Evolutionary conservation across 345 rosid genomes (phyloP).

Genomic region (Corchorus capsularis): DNA sequence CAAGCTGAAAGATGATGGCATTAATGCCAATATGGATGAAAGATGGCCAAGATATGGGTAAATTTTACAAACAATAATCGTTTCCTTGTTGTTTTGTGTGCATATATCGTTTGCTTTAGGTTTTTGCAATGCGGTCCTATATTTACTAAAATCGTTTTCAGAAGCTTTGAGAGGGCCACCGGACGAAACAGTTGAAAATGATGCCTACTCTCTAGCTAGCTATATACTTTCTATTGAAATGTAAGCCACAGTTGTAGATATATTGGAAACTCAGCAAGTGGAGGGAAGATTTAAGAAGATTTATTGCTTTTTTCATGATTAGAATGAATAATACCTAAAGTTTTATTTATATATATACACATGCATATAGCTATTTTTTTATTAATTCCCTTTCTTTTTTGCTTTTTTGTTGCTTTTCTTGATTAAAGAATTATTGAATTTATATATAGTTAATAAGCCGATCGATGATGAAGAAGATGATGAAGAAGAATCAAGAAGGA

Average conservation of each 20-base stretch:
- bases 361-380: too few species aligned
- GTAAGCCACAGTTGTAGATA: neutral
- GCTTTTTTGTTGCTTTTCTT: too few species aligned
- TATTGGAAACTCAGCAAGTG: constrained; percentile 6
- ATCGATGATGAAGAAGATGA: too few species aligned
- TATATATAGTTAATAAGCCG: too few species aligned
- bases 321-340: too few species aligned
- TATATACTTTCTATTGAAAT: neutral
- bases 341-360: too few species aligned
- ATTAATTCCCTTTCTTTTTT: too few species aligned
- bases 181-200: constrained; percentile 15
- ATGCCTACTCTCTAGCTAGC: neutral
- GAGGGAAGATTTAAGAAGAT: neutral
- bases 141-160: neutral
- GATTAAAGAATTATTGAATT: too few species aligned
- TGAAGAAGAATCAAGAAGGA: too few species aligned
- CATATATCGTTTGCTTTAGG: neutral
- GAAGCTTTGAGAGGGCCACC: constrained; percentile 31
- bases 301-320: too few species aligned
- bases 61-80: neutral
- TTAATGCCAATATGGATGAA: neutral
- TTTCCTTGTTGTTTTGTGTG: constrained; percentile 3
- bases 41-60: neutral
- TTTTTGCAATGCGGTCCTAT: constrained; percentile 24
- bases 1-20: neutral